Conservation (phyloP, 208 protist genomes). For the Acanthamoeba lenticulata region DNA sequence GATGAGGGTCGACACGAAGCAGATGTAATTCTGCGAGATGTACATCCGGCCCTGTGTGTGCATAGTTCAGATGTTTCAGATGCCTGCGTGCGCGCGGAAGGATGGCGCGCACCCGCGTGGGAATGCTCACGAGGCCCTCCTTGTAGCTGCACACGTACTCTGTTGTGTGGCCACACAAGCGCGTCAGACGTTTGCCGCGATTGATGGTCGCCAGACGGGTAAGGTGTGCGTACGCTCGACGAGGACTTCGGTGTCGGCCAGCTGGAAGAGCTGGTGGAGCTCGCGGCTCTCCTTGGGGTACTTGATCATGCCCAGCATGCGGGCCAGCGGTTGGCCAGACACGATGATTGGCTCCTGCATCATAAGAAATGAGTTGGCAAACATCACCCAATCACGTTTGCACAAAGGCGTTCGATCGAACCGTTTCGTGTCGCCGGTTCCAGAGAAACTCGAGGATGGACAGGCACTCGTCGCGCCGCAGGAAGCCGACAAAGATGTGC, state of each 20-base stretch:
- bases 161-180: too few relatives aligned
- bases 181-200: not conserved
- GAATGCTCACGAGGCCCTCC: not conserved
- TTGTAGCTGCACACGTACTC: not conserved
- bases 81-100: too few relatives aligned
- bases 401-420: not conserved
- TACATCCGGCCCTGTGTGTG: constrained; percentile 17
- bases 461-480: constrained; percentile 4
- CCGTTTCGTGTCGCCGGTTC: constrained; percentile 18
- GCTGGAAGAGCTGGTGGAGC: not conserved
- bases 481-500: constrained; percentile 4
- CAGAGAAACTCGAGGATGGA: constrained; percentile 1
- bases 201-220: not conserved
- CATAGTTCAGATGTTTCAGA: too few relatives aligned
- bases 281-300: constrained; percentile 32
- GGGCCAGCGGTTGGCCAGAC: not conserved
- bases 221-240: not conserved
- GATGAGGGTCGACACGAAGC: constrained; percentile 29
- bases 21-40: constrained; percentile 45
- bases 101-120: not conserved
- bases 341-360: constrained; percentile 50
- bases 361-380: too few relatives aligned
- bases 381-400: too few relatives aligned
- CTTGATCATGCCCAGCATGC: constrained; percentile 41
- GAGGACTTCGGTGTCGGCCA: constrained; percentile 8